Percentiles rank a stretch among this genome's conserved stretches.
Conservation (phyloP, 2,329 filamentous ascomycete species). For the Fusarium marasasianum region DNA sequence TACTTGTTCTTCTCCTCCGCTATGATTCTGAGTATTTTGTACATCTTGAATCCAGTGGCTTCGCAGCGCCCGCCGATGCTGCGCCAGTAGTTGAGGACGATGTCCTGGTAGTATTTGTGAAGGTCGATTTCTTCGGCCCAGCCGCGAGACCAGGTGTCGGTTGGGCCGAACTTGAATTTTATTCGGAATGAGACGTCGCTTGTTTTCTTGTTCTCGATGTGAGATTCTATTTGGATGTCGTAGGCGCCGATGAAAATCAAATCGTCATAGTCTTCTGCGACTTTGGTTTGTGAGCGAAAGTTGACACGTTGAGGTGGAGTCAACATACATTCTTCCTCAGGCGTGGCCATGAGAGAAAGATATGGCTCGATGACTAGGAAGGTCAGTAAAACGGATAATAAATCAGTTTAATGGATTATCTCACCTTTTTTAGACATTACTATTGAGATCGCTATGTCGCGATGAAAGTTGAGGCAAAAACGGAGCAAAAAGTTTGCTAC, state of each 20-base stretch:
- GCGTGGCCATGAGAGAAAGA: background rate
- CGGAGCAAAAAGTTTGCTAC: background rate
- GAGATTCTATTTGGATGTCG: background rate
- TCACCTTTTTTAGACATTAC: background rate
- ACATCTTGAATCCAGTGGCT: background rate
- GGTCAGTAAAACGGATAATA: background rate
- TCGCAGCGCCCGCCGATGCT: constrained; percentile 4
- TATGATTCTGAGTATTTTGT: constrained; percentile 4
- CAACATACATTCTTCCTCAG: background rate
- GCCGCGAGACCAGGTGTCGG: background rate
- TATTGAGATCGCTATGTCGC: background rate
- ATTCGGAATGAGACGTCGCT: constrained; percentile 2
- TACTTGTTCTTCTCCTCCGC: background rate
- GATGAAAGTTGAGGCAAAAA: background rate
- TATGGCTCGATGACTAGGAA: background rate
- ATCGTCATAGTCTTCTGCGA: background rate
- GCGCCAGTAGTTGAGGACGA: constrained; percentile 7
- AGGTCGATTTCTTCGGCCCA: constrained; percentile 6
- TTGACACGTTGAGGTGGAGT: background rate
- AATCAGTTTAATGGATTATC: accelerated
- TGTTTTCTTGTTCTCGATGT: background rate
- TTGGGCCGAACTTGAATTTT: background rate
- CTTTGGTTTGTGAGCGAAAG: background rate
- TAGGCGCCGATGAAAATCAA: constrained; percentile 3
- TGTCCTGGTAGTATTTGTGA: background rate